Evolutionary conservation across 441 rosid genomes (phyloP).

Genomic region (Croton laevigatus): DNA sequence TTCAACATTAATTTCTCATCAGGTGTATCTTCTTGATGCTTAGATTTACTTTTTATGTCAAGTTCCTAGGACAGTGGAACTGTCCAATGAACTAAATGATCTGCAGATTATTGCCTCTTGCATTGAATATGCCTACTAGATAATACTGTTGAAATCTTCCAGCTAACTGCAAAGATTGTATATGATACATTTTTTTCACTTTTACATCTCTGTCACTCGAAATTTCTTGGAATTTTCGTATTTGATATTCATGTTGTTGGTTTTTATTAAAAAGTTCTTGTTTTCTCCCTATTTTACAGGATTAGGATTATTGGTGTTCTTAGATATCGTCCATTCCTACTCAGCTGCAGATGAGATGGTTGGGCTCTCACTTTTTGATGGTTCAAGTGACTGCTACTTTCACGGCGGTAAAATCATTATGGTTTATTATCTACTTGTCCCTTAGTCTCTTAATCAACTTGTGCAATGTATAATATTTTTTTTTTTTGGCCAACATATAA

Average conservation of each 20-base stretch:
- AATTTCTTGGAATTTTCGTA: neutral
- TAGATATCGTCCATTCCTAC: conserved; percentile 95
- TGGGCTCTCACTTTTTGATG: conserved; percentile 88
- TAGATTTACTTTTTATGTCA: conserved; percentile 9
- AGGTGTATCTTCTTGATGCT: neutral
- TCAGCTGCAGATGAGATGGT: conserved; percentile 98
- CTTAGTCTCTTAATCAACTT: neutral
- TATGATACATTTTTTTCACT: neutral
- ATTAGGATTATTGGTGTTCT: conserved; percentile 74
- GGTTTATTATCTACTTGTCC: conserved; percentile 3
- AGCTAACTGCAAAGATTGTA: neutral
- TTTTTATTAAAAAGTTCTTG: conserved; percentile 17
- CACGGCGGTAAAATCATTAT: conserved; percentile 56
- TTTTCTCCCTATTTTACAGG: conserved; percentile 42
- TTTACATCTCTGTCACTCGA: neutral
- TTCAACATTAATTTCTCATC: conserved; percentile 1
- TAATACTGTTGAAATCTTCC: neutral
- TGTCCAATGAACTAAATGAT: neutral
- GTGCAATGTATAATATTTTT: neutral
- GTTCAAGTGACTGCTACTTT: conserved; percentile 96
- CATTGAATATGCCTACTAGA: neutral
- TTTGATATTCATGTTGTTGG: neutral
- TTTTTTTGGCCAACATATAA: too few relatives aligned
- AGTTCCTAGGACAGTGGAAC: neutral
- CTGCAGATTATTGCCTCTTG: neutral